Base-by-base conservation (phyloP, 192 early-diverging fungal genomes). In the Coemansia javaensis region DNA sequence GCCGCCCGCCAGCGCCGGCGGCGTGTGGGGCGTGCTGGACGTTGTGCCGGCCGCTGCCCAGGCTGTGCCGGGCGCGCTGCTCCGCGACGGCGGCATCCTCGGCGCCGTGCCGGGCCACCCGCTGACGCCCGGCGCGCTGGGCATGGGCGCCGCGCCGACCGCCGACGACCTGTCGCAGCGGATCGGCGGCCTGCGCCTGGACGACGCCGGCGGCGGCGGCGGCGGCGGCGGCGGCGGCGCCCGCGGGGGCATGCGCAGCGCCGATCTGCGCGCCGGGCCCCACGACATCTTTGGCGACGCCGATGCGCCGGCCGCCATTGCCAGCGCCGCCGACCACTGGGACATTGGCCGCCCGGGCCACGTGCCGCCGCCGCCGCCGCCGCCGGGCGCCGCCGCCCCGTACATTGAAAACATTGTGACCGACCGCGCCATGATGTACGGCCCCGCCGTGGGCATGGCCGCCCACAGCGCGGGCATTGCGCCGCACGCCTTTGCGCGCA, bases 201-300 rank as follows among this genome's bases (percentile, higher is more conserved):
- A 45, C 47, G 68, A 72, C 24, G 68, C 59, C 22, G 39, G 34
- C 16, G 32, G 51, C 7, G 60, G 64, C 18, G 40, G 35, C 17
- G 32, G 47, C 4, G 61, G 61, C 24, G 61, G n/a, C 22, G 39
- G 34, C 16, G 32, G 51, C 7, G 60, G 64, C 18, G 40, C 32
- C 17, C 27, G 47, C 4, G 61, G 61, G 18, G 61, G 36, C 10
- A 37, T 72, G 41, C 68, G 68, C 30, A 72, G 69, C 18, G 62
- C 69, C 15, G 69, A 72, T 20, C 44, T 59, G 25, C 69, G 53
- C 15, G n/a, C n/a, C n/a, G 57, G 56, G 5, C 37, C 61, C 1
- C 60, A 63, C 25, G 69, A 60, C 18, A 56, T 65, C 21, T 72
- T 57, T 55, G 57, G 51, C n/a, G 69, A 72, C n/a, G 47, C 50